Conservation (phyloP, 164 flowering plant species). For the Houttuynia cordata region DNA sequence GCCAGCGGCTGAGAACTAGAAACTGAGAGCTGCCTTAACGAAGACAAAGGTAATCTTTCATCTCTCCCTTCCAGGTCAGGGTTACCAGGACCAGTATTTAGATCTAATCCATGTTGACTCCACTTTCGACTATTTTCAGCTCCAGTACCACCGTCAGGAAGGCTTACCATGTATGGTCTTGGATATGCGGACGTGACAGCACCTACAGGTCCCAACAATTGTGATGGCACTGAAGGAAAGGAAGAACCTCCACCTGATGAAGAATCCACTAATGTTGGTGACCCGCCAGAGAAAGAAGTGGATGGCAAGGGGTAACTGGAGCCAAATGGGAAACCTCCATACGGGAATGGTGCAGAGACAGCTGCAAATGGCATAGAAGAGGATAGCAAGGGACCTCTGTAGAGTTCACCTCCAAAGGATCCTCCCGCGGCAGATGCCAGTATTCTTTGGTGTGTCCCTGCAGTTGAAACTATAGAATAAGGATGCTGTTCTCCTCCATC, state of each 20-base stretch:
- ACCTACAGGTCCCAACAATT: slow-evolving; percentile 29
- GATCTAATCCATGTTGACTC: slow-evolving; percentile 63
- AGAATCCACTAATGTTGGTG: slow-evolving; percentile 41
- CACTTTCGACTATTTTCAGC: slow-evolving; percentile 51
- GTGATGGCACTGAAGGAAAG: slow-evolving; percentile 42
- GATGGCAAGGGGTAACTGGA: slow-evolving; percentile 53
- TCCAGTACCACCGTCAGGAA: slow-evolving; percentile 31
- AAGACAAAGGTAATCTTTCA: slow-evolving; percentile 29
- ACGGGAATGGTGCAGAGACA: slow-evolving; percentile 37
- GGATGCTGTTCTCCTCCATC: slow-evolving; percentile 54
- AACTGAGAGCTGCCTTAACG: slow-evolving; percentile 45
- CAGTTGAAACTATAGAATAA: slow-evolving; percentile 35
- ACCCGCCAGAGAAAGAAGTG: slow-evolving; percentile 42
- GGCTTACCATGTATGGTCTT: slow-evolving; percentile 50
- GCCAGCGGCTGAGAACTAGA: slow-evolving; percentile 38
- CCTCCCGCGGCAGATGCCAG: slow-evolving; percentile 37
- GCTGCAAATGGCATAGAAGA: slow-evolving; percentile 25
- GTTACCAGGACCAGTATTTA: slow-evolving; percentile 76
- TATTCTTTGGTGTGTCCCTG: slow-evolving; percentile 38
- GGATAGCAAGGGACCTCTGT: slow-evolving; percentile 51
- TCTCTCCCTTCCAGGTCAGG: slow-evolving; percentile 55
- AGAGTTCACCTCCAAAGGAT: slow-evolving; percentile 47
- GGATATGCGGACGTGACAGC: slow-evolving; percentile 41
- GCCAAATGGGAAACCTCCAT: slow-evolving; percentile 58
- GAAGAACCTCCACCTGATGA: slow-evolving; percentile 45